A percentile compares a stretch with the other conserved stretches of the same genome.
phyloP scores from a whole-genome alignment of 2,329 filamentous ascomycete genomes.

The Allantophomopsis cytisporea region DNA sequence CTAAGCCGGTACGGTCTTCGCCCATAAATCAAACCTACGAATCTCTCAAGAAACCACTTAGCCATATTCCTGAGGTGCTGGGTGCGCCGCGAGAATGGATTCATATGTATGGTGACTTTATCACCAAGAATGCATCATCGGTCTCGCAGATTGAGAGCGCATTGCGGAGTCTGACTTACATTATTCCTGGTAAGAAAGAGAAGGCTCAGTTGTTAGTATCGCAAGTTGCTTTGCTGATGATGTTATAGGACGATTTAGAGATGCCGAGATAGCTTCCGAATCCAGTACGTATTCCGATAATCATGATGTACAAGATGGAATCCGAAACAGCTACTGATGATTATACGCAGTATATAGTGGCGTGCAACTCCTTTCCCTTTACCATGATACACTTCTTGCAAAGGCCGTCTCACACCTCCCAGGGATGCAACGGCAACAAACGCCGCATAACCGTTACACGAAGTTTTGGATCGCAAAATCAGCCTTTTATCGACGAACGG shows the following conservation, averaged over 20 bases:
- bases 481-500: constrained; percentile 65
- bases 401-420: constrained; percentile 46
- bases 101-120: constrained; percentile 72
- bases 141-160: constrained; percentile 93
- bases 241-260: constrained; percentile 63
- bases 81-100: constrained; percentile 53
- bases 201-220: too few species aligned
- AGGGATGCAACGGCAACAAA: constrained; percentile 30
- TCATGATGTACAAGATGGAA: too few species aligned
- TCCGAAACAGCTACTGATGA: background rate
- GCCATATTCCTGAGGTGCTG: constrained; percentile 16
- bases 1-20: too few species aligned
- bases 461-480: constrained; percentile 50
- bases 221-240: background rate
- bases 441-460: constrained; percentile 51
- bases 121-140: constrained; percentile 86
- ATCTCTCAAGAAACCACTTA: background rate
- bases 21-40: background rate
- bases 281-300: constrained; percentile 25
- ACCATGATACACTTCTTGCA: constrained; percentile 79
- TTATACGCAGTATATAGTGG: constrained; percentile 52
- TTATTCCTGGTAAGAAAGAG: constrained; percentile 59
- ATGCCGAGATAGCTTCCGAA: constrained; percentile 91
- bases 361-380: constrained; percentile 80
- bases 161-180: constrained; percentile 83